phyloP scores from a whole-genome alignment of 1,139 yeast genomes.

The Diutina neorugosa region DNA sequence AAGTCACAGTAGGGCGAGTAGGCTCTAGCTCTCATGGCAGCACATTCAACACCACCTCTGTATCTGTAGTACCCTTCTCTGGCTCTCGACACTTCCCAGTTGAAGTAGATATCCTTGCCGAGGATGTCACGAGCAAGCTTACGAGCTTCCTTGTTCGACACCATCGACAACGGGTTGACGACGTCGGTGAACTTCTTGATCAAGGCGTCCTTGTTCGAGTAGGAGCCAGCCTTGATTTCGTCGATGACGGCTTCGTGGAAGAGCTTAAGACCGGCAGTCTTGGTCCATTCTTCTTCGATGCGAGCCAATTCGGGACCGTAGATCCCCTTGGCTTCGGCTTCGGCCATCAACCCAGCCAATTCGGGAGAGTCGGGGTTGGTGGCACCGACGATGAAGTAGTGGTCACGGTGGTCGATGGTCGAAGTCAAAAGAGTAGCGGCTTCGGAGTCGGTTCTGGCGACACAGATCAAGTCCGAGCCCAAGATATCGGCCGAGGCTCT shows the following conservation, averaged over 20 bases:
- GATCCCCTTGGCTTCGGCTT: slow-evolving; percentile 67
- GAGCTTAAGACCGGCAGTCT: slow-evolving; percentile 73
- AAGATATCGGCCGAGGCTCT: slow-evolving; percentile 93
- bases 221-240: slow-evolving; percentile 53
- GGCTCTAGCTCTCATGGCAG: slow-evolving; percentile 94
- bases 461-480: slow-evolving; percentile 74
- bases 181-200: slow-evolving; percentile 54
- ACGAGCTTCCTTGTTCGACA: slow-evolving; percentile 75
- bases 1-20: slow-evolving; percentile 92
- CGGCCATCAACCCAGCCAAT: slow-evolving; percentile 66
- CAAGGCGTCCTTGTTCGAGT: slow-evolving; percentile 52
- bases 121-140: slow-evolving; percentile 61
- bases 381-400: slow-evolving; percentile 81
- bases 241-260: slow-evolving; percentile 90
- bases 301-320: slow-evolving; percentile 59
- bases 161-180: slow-evolving; percentile 64
- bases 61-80: slow-evolving; percentile 97
- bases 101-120: slow-evolving; percentile 79
- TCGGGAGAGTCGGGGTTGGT: slow-evolving; percentile 75
- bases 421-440: slow-evolving; percentile 93
- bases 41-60: slow-evolving; percentile 95
- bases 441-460: slow-evolving; percentile 95
- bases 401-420: slow-evolving; percentile 90
- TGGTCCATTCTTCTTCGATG: slow-evolving; percentile 76
- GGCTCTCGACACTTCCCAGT: slow-evolving; percentile 95